A percentile compares a stretch with the other conserved stretches of the same genome.
These are phyloP conservation scores for Fusarium sublunatum DNA, from an alignment of 2,329 filamentous ascomycete species.

Conservation along the genomic window DNA sequence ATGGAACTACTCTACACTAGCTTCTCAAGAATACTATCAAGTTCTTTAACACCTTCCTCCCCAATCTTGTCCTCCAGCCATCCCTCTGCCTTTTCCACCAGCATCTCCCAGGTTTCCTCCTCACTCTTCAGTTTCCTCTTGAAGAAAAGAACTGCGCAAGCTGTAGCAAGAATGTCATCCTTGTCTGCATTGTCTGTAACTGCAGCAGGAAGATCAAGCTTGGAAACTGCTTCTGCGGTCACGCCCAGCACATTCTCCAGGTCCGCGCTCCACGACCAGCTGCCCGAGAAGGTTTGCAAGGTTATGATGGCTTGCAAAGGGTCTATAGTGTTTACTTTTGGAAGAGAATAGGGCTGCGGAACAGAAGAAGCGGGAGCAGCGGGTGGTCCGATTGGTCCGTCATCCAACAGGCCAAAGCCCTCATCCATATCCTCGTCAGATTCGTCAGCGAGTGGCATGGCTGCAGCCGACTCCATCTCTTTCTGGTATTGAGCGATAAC, in stretches of 20 bases:
- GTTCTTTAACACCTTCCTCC: slow-evolving; percentile 9
- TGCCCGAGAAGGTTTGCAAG: slow-evolving; percentile 59
- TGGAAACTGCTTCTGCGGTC: slow-evolving; percentile 2
- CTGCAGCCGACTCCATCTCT: slow-evolving; percentile 12
- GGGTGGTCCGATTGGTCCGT: neutral
- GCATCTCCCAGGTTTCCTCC: slow-evolving; percentile 71
- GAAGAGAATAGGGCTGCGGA: neutral
- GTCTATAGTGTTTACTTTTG: neutral
- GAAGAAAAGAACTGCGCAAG: slow-evolving; percentile 53
- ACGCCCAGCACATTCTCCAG: slow-evolving; percentile 47
- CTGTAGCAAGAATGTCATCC: slow-evolving; percentile 44
- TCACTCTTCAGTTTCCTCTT: slow-evolving; percentile 57
- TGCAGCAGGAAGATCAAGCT: slow-evolving; percentile 12
- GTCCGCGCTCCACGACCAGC: slow-evolving; percentile 46
- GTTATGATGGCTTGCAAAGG: slow-evolving; percentile 56
- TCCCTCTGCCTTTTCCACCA: slow-evolving; percentile 67
- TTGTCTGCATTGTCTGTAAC: slow-evolving; percentile 4
- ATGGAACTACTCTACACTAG: slow-evolving; percentile 19
- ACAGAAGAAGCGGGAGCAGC: neutral
- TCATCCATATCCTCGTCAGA: slow-evolving; percentile 11
- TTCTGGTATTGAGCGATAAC: neutral
- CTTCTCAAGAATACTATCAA: slow-evolving; percentile 34
- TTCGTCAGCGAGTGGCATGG: slow-evolving; percentile 2
- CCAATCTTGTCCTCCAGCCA: slow-evolving; percentile 57
- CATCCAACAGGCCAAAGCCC: slow-evolving; percentile 1